Conservation (phyloP, 257 asterid species). For the Plantago ovata region DNA sequence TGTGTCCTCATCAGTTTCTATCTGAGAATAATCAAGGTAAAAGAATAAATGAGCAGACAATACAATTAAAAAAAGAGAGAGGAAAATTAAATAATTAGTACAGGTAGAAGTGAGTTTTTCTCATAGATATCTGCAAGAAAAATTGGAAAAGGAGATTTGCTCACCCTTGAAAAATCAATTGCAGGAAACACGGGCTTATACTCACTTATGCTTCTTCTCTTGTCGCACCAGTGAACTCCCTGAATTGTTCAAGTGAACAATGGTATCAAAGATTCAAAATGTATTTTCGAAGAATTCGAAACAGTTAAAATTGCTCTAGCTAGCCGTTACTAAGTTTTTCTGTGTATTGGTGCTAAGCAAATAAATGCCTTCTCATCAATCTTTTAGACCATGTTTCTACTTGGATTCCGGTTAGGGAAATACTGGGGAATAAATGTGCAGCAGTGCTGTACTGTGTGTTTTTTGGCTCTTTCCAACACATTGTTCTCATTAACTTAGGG, state of each 20-base stretch:
- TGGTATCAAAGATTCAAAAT: conserved; percentile 4
- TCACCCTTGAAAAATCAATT: conserved; percentile 86
- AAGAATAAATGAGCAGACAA: conserved; percentile 7
- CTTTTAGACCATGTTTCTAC: neutral
- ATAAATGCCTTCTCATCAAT: neutral
- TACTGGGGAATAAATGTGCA: too few species aligned
- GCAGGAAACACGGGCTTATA: conserved; percentile 80
- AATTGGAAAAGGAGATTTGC: conserved; percentile 28
- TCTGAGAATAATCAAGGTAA: conserved; percentile 41
- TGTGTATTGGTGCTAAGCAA: neutral
- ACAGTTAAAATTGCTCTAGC: neutral
- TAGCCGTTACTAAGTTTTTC: neutral
- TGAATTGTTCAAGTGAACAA: conserved; percentile 30
- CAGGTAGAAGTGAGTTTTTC: neutral
- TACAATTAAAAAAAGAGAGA: neutral
- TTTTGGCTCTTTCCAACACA: too few species aligned
- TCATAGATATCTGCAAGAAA: conserved; percentile 3
- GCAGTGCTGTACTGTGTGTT: too few species aligned
- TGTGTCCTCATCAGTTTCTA: conserved; percentile 69
- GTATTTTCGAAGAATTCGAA: neutral
- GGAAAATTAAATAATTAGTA: neutral
- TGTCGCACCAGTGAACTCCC: conserved; percentile 98
- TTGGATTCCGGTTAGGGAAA: neutral
- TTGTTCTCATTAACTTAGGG: neutral
- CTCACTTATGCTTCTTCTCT: conserved; percentile 78